Evolutionary conservation across 2,329 filamentous ascomycete genomes (phyloP), one percentile per base, ranked within the genome.

Genomic region (Aspergillus ustus): DNA sequence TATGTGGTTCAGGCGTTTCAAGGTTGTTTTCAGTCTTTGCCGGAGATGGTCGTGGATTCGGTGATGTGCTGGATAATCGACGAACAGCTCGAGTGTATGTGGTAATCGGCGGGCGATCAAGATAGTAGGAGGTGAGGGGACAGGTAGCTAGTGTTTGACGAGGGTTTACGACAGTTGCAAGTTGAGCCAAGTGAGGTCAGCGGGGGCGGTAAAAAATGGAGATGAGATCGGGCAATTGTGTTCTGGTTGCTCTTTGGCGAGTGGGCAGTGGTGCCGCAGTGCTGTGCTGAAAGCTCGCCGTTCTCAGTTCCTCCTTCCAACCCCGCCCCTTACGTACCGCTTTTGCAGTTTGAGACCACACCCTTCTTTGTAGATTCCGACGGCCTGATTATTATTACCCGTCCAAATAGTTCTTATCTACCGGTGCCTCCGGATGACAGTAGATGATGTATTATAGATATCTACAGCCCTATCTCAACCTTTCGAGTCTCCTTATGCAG

Each of bases 201-300:
- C 43, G 52, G 40, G 57, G 59, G 59, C 59, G 59, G 59, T 57
- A 61, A 61, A 61, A 60, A 56, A 20, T 56, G 37, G 34, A 43
- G 34, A 45, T 45, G 28, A 2, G 34, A 40, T 25, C 25, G 25
- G 25, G 25, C 25, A 25, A 25, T 40, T 40, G 43, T 48, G 37
- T 44, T n/a, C 20, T 7, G 46, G 34, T 46, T 29, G 4, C 52
- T 46, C 19, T 43, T 57, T 57, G 55, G 46, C 55, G 46, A 57
- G 55, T 22, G 55, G 46, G 15, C 50, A 22, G 5, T 2, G 50
- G 17, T 17, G 22, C 34, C 22, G 44, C 25, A 29, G n/a, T 19
- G 40, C 29, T 49, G 53, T 44, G 52, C 40, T 28, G 15, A 53
- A 53, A n/a, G 37, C 37, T n/a, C 22, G 17, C 22, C 37, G 25